Percentiles rank a stretch among this genome's conserved stretches.
These are phyloP conservation scores for Amphicarpaea edgeworthii DNA, from an alignment of 306 rosid species.

Conservation along the genomic window DNA sequence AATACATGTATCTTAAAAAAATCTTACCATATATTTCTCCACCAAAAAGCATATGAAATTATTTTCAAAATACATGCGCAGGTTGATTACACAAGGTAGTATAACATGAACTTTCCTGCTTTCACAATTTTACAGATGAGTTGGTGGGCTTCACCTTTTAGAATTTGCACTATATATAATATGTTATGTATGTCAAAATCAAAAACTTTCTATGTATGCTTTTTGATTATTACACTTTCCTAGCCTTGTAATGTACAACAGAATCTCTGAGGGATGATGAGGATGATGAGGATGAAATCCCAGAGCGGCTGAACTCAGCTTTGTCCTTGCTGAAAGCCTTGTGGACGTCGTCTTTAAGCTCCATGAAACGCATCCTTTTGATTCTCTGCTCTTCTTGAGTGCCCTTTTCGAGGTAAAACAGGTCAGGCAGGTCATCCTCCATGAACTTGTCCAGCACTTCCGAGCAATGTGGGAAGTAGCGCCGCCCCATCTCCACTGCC, in stretches of 20 bases:
- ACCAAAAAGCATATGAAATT: not conserved
- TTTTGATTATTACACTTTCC: constrained; percentile 54
- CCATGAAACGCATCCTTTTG: constrained; percentile 79
- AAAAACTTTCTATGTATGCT: constrained; percentile 33
- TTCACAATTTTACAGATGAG: constrained; percentile 40
- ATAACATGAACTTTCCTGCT: constrained; percentile 19
- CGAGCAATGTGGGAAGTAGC: constrained; percentile 91
- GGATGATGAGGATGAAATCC: constrained; percentile 64
- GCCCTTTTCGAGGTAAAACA: constrained; percentile 78
- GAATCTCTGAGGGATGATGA: constrained; percentile 61
- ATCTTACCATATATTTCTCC: not conserved
- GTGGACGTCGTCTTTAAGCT: constrained; percentile 86
- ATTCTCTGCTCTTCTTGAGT: constrained; percentile 71
- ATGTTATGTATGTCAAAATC: constrained; percentile 22
- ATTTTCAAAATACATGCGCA: constrained; percentile 4
- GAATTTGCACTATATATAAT: constrained; percentile 21
- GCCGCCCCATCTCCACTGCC: constrained; percentile 88
- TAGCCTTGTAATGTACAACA: constrained; percentile 58
- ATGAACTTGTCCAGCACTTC: constrained; percentile 88
- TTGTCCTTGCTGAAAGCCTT: constrained; percentile 89
- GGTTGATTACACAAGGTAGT: constrained; percentile 16
- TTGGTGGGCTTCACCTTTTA: constrained; percentile 20
- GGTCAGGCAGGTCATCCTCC: constrained; percentile 78
- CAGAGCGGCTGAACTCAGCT: constrained; percentile 63
- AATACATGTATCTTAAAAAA: too few species aligned